Conservation (phyloP, 208 protist species). For the Crithidia sp. region DNA sequence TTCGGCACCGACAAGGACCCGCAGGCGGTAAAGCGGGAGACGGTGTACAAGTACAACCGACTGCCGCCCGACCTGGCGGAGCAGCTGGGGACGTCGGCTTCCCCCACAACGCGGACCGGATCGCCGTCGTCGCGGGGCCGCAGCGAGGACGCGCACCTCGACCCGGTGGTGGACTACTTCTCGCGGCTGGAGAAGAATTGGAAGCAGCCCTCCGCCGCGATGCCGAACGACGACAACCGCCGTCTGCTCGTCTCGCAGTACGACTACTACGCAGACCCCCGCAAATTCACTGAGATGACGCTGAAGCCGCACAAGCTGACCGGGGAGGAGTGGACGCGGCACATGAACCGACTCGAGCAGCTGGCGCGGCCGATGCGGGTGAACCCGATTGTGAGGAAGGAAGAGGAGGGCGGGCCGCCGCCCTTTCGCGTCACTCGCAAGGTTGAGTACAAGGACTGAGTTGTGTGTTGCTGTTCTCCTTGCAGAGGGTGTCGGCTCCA, state of each 20-base stretch:
- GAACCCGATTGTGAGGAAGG: conserved; percentile 43
- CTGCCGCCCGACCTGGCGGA: conserved; percentile 18
- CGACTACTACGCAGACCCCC: conserved; percentile 50
- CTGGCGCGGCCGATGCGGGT: conserved; percentile 59
- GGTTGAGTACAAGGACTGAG: conserved; percentile 24
- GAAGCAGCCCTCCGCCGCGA: conserved; percentile 55
- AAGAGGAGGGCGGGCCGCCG: conserved; percentile 36
- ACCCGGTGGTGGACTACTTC: conserved; percentile 24
- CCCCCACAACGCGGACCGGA: conserved; percentile 8
- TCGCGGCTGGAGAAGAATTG: conserved; percentile 49
- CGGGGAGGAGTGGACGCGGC: conserved; percentile 22
- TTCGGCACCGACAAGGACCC: conserved; percentile 42
- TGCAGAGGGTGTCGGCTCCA: background rate
- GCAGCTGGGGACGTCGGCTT: background rate
- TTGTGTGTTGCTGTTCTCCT: background rate
- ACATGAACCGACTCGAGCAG: conserved; percentile 45
- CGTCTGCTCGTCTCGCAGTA: conserved; percentile 62
- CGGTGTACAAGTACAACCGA: conserved; percentile 31
- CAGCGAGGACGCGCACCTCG: conserved; percentile 13
- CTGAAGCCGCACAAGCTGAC: conserved; percentile 28
- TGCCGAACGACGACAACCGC: conserved; percentile 58
- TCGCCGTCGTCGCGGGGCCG: conserved; percentile 16
- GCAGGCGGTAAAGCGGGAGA: conserved; percentile 22
- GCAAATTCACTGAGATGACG: conserved; percentile 31
- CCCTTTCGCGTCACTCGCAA: conserved; percentile 68